phyloP scores from a whole-genome alignment of 192 early-diverging fungal species.

The Fimicolochytrium jonesii region DNA sequence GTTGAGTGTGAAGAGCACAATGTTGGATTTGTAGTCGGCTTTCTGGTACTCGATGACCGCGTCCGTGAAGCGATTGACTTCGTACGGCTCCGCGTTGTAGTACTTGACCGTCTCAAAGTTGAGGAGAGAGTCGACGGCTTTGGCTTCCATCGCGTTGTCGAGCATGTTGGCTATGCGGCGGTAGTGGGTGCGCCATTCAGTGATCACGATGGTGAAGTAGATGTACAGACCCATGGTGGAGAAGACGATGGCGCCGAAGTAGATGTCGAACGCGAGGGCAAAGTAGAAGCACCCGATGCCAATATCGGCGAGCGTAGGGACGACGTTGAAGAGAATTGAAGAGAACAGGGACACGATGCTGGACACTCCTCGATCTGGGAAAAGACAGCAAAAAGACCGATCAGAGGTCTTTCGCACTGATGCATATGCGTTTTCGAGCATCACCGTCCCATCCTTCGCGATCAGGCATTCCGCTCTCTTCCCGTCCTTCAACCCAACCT shows the following conservation, averaged over 20 bases:
- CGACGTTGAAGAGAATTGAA: conserved; percentile 22
- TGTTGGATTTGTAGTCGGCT: conserved; percentile 78
- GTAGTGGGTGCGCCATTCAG: conserved; percentile 67
- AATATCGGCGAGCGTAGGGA: conserved; percentile 24
- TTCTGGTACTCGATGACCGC: conserved; percentile 75
- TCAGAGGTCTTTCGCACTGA: conserved; percentile 78
- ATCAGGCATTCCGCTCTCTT: too few relatives aligned
- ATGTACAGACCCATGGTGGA: conserved; percentile 87
- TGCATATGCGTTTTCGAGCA: too few relatives aligned
- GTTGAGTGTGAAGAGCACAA: conserved; percentile 76
- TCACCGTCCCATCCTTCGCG: too few relatives aligned
- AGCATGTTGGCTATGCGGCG: conserved; percentile 74
- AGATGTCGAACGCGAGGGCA: conserved; percentile 53
- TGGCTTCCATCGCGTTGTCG: conserved; percentile 78
- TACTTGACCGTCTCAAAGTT: conserved; percentile 99
- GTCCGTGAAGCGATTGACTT: conserved; percentile 70
- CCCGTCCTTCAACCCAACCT: conserved; percentile 58
- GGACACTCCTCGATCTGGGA: conserved; percentile 49
- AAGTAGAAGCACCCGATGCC: conserved; percentile 24
- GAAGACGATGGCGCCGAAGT: conserved; percentile 80
- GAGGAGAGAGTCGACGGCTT: conserved; percentile 83
- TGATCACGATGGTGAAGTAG: conserved; percentile 70
- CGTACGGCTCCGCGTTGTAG: conserved; percentile 87
- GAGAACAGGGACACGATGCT: conserved; percentile 46
- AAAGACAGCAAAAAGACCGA: conserved; percentile 31